A percentile compares a stretch with the other conserved stretches of the same genome.
phyloP scores from a whole-genome alignment of 176 grass and related monocot species.

The Aegilops tauschii region DNA sequence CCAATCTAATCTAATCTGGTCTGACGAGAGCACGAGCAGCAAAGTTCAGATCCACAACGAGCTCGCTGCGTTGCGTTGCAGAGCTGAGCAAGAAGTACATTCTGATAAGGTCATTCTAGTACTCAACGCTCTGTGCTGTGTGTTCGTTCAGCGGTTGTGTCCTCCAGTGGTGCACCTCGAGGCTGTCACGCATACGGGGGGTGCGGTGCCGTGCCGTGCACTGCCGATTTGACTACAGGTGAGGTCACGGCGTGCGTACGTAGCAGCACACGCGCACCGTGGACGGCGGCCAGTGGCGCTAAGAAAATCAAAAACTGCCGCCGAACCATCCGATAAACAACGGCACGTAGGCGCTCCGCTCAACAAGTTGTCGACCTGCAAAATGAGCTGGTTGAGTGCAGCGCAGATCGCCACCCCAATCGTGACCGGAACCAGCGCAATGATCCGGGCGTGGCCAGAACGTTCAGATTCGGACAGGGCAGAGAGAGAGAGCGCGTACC shows the following conservation, averaged over 20 bases:
- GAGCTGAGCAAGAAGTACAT: no score
- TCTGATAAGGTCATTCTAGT: not conserved
- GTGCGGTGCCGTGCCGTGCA: not conserved
- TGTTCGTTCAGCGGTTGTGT: no score
- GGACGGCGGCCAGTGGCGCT: not conserved
- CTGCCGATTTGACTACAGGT: not conserved
- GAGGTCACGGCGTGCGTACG: constrained; percentile 15
- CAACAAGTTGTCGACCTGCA: not conserved
- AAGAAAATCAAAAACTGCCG: not conserved
- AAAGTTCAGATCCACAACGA: no score
- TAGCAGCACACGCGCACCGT: no score
- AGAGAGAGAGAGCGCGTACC: not conserved
- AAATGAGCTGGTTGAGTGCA: constrained; percentile 18
- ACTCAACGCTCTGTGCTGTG: no score
- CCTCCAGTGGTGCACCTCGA: not conserved
- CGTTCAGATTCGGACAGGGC: constrained; percentile 16
- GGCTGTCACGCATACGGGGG: not conserved
- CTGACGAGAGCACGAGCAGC: not conserved
- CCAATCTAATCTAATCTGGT: not conserved
- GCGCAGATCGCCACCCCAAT: not conserved
- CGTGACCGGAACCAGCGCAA: constrained; percentile 8
- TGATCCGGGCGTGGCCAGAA: constrained; percentile 21
- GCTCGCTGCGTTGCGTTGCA: no score
- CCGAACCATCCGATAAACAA: no score
- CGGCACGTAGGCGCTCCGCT: not conserved